Conservation (phyloP, 805 yeast genomes). For the Pichia cephalocereana region DNA sequence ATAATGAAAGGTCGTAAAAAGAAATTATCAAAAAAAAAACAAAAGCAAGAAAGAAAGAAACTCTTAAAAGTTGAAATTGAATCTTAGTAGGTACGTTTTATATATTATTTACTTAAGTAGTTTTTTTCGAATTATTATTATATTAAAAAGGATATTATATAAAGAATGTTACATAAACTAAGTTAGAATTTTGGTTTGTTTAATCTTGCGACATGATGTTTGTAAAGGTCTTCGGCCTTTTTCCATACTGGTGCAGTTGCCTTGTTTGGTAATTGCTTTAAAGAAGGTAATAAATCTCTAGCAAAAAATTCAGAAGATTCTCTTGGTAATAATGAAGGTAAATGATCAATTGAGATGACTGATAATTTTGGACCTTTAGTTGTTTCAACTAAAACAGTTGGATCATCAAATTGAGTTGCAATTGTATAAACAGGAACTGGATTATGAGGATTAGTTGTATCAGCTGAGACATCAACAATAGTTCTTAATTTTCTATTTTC, state of each 20-base stretch:
- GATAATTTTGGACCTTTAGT: conserved; percentile 77
- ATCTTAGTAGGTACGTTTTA: conserved; percentile 12
- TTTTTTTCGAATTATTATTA: conserved; percentile 14
- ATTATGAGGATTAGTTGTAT: conserved; percentile 96
- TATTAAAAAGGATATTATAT: not conserved
- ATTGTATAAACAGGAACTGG: conserved; percentile 90
- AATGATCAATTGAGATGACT: conserved; percentile 91
- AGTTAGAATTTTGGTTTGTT: conserved; percentile 31
- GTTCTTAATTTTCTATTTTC: conserved; percentile 72
- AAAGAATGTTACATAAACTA: not conserved
- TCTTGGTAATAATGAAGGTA: conserved; percentile 92
- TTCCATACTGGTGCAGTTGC: conserved; percentile 83
- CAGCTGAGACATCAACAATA: conserved; percentile 97
- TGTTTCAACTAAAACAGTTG: conserved; percentile 79
- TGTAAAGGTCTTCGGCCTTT: conserved; percentile 75
- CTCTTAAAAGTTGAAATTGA: conserved; percentile 49
- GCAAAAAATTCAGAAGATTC: conserved; percentile 93
- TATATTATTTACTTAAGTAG: too few relatives aligned
- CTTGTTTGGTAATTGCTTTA: conserved; percentile 77
- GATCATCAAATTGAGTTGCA: conserved; percentile 85
- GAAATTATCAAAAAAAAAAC: conserved; percentile 30
- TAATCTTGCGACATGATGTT: conserved; percentile 76
- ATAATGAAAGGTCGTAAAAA: conserved; percentile 42
- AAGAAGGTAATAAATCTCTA: conserved; percentile 78
- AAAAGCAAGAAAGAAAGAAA: conserved; percentile 32